Evolutionary conservation across 352 stramenopile genomes (phyloP), one percentile per base, ranked within the genome.

Genomic region (Pythium brachiatum): DNA sequence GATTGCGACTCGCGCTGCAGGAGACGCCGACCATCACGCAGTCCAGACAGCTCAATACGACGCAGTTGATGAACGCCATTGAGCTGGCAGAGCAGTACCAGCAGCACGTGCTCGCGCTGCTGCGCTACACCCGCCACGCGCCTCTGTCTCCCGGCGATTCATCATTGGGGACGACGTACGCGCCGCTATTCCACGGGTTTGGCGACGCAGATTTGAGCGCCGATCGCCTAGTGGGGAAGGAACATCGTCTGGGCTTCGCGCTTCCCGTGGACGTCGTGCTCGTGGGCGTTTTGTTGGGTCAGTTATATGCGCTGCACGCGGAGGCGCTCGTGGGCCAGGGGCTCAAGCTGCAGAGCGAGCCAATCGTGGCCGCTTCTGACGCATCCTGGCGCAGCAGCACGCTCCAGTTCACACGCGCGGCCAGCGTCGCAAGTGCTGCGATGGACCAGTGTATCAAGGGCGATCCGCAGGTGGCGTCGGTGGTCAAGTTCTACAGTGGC

Each of bases 151-250:
- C 41, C n/a, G 13, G 27, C 25, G 23, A 15, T 16, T n/a, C 38
- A 8, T 3, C 21, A 0, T 6, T 59, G 21, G 21, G 39, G 0
- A 53, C 44, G 7, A 52, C 26, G 23, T 86, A 78, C 57, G 55
- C 70, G 0, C 73, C 75, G 21, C 61, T 90, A 0, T 86, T 90
- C 52, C 74, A 78, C 55, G 81, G 78, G 4, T 72, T 79, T 51
- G 70, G 62, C 5, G 66, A 52, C 7, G 52, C 71, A n/a, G 62
- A 78, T 34, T 38, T 85, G n/a, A 46, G 68, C 15, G 34, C 34
- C 2, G 71, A 86, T 31, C 60, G 70, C n/a, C 21, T 79, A 0
- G 50, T 78, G 11, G 68, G 74, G 2, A 59, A 60, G 7, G 62
- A 76, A 13, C 69, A 74, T 1, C 61, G 52, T 3, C 27, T 70